phyloP scores from a whole-genome alignment of 179 eudicot genomes.

The Monotropa hypopitys region DNA sequence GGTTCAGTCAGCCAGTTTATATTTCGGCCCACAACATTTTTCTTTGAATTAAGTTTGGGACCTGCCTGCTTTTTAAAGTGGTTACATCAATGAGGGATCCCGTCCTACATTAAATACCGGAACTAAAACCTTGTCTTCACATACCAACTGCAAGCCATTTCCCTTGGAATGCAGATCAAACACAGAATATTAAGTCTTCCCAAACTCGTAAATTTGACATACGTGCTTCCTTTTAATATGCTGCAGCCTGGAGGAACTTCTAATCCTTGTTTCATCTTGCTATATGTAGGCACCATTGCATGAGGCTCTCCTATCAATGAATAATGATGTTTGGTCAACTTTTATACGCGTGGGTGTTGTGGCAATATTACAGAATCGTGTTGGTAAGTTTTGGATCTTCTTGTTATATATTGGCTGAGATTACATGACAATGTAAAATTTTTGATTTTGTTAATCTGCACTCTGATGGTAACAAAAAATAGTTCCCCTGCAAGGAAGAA shows the following conservation, averaged over 20 bases:
- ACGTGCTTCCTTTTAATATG: background rate
- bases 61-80: background rate
- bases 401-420: too few relatives aligned
- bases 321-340: slow-evolving; percentile 40
- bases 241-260: background rate
- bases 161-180: background rate
- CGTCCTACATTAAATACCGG: background rate
- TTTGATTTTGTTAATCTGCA: too few relatives aligned
- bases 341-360: slow-evolving; percentile 61
- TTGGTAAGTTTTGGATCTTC: slow-evolving; percentile 52
- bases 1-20: too few relatives aligned
- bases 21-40: too few relatives aligned
- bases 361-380: slow-evolving; percentile 76
- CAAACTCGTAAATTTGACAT: background rate
- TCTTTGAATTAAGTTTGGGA: background rate
- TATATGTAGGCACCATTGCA: slow-evolving; percentile 46
- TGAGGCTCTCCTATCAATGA: slow-evolving; percentile 30
- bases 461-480: too few relatives aligned
- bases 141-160: background rate
- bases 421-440: background rate
- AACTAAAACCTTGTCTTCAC: background rate
- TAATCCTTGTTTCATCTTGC: slow-evolving; percentile 2
- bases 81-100: background rate
- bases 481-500: too few relatives aligned
- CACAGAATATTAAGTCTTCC: background rate